These are phyloP conservation scores for Panicum miliaceum DNA, from an alignment of 176 grass and related monocot genomes.

Conservation along the genomic window DNA sequence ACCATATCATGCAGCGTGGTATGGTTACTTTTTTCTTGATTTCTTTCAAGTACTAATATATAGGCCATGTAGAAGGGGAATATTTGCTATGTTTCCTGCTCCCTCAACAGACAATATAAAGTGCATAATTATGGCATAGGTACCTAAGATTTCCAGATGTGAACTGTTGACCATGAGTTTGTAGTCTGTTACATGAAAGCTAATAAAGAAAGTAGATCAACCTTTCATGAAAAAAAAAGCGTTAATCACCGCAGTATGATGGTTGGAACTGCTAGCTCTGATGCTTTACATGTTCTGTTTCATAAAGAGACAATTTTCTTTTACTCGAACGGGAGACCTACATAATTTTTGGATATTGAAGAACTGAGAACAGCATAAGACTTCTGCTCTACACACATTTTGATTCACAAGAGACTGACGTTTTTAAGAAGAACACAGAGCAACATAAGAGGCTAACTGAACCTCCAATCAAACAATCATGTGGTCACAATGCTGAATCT, in stretches of 20 bases:
- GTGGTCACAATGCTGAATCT: neutral
- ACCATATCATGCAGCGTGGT: neutral
- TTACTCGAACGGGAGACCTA: too few relatives aligned
- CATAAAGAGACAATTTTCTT: neutral
- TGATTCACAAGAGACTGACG: neutral
- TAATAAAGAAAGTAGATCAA: neutral
- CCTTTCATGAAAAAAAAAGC: neutral
- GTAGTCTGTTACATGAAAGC: neutral
- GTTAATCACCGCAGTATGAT: constrained; percentile 13
- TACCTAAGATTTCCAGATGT: neutral
- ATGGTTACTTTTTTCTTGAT: neutral
- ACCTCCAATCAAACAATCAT: neutral
- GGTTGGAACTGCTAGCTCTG: neutral
- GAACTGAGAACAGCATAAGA: neutral
- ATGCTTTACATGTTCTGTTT: neutral
- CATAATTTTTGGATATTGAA: neutral
- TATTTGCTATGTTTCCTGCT: neutral
- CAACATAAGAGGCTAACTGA: neutral
- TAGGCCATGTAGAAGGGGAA: neutral
- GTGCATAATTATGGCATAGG: neutral
- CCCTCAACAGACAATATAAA: neutral
- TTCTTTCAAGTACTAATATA: neutral
- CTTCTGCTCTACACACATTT: neutral
- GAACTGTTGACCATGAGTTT: neutral
- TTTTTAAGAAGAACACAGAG: neutral